Percentiles rank a stretch among this genome's conserved stretches.
Conservation (phyloP, 2,329 filamentous ascomycete species). For the Aspergillus calidoustus region DNA sequence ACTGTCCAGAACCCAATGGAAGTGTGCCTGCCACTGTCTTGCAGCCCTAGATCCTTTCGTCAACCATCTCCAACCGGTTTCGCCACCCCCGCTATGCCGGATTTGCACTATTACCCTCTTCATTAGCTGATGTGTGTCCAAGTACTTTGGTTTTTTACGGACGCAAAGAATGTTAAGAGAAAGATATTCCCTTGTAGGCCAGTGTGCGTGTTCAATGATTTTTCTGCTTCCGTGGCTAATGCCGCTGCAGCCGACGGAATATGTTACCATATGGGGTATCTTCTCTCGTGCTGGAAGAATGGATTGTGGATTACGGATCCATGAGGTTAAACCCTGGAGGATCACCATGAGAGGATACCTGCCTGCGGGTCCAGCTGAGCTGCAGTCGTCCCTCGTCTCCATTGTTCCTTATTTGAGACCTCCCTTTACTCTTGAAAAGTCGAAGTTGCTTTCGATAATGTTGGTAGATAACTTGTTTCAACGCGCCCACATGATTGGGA, state of each 20-base stretch:
- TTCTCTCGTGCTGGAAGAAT: constrained; percentile 9
- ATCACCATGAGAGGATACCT: background rate
- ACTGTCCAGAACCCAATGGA: background rate
- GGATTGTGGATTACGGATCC: background rate
- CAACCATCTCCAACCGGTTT: background rate
- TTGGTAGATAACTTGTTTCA: background rate
- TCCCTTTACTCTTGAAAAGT: too few relatives aligned
- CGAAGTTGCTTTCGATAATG: too few relatives aligned
- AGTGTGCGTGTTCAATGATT: background rate
- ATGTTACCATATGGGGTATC: constrained; percentile 13
- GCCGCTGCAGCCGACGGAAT: constrained; percentile 4
- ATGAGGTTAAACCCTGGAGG: background rate
- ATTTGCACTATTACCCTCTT: background rate
- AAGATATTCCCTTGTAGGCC: background rate
- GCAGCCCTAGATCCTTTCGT: too few relatives aligned
- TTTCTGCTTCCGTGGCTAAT: background rate
- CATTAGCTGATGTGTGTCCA: background rate
- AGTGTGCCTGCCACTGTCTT: background rate
- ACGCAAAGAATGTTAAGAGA: background rate
- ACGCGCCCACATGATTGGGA: background rate
- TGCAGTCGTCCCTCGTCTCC: background rate
- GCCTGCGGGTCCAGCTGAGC: background rate
- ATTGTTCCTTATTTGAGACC: background rate
- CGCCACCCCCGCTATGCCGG: background rate
- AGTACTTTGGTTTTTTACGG: too few relatives aligned